Evolutionary conservation across 2,329 filamentous ascomycete species (phyloP).

Genomic region (Aspergillus pseudoglaucus): DNA sequence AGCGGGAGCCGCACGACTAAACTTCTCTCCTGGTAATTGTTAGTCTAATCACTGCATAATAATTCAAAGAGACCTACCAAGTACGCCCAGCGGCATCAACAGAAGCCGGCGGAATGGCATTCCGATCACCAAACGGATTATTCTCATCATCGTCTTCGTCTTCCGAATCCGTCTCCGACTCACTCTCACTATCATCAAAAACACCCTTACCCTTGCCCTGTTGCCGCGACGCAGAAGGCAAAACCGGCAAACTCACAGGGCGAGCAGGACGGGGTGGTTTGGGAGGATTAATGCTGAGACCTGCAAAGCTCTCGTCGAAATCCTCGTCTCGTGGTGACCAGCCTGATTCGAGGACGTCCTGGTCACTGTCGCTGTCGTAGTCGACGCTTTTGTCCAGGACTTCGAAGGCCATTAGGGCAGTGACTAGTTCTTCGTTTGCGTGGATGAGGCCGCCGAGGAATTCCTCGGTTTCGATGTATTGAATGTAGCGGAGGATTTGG

Average conservation of each 20-base stretch:
- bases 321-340: slow-evolving; percentile 18
- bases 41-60: slow-evolving; percentile 4
- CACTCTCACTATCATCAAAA: slow-evolving; percentile 40
- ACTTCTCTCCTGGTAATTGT: slow-evolving; percentile 22
- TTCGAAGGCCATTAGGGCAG: slow-evolving; percentile 87
- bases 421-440: slow-evolving; percentile 93
- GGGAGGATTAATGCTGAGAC: slow-evolving; percentile 28
- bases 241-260: slow-evolving; percentile 49
- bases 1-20: slow-evolving; percentile 2
- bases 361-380: slow-evolving; percentile 60
- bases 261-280: slow-evolving; percentile 48
- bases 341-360: slow-evolving; percentile 40
- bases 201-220: slow-evolving; percentile 12
- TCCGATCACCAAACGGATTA: slow-evolving; percentile 78
- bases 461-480: slow-evolving; percentile 82
- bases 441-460: slow-evolving; percentile 87
- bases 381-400: slow-evolving; percentile 65
- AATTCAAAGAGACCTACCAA: slow-evolving; percentile 23
- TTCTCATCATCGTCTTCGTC: slow-evolving; percentile 62
- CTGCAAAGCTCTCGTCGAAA: slow-evolving; percentile 26
- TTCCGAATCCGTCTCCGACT: slow-evolving; percentile 48
- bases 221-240: slow-evolving; percentile 15
- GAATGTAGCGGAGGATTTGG: slow-evolving; percentile 85
- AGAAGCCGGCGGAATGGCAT: slow-evolving; percentile 46
- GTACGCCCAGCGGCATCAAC: slow-evolving; percentile 26